phyloP scores from a whole-genome alignment of 371 early-diverging fungal species.

The Nematocida homosporus region DNA sequence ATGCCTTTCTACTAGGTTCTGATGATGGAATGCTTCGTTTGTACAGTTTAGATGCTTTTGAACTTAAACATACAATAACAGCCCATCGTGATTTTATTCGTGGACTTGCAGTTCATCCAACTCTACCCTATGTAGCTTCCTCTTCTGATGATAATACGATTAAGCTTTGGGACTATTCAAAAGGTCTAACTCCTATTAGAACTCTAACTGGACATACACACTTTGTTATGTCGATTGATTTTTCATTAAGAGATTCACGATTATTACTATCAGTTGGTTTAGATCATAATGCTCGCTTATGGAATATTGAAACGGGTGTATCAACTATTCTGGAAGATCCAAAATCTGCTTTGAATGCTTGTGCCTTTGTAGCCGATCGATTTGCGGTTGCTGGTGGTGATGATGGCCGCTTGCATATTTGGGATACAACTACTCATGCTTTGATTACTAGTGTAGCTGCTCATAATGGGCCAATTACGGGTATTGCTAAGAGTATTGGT shows the following conservation, averaged over 20 bases:
- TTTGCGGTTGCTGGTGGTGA: constrained; percentile 62
- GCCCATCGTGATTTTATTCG: constrained; percentile 67
- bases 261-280: constrained; percentile 59
- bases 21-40: constrained; percentile 62
- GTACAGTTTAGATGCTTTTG: constrained; percentile 58
- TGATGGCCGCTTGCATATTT: constrained; percentile 61
- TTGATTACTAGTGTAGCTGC: constrained; percentile 56
- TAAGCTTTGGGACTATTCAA: constrained; percentile 62
- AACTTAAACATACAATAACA: constrained; percentile 48
- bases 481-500: constrained; percentile 15
- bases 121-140: constrained; percentile 55
- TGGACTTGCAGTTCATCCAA: constrained; percentile 58
- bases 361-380: constrained; percentile 46
- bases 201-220: constrained; percentile 62
- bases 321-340: constrained; percentile 51
- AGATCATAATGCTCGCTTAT: constrained; percentile 60
- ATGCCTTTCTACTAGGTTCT: constrained; percentile 56
- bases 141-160: constrained; percentile 63
- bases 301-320: constrained; percentile 54
- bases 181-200: constrained; percentile 34
- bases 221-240: constrained; percentile 65
- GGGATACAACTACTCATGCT: constrained; percentile 51
- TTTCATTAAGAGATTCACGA: constrained; percentile 55
- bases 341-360: constrained; percentile 47
- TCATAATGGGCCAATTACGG: constrained; percentile 64